phyloP scores from a whole-genome alignment of 1,284 basidiomycete species.

The Salmacisia buchloeana region DNA sequence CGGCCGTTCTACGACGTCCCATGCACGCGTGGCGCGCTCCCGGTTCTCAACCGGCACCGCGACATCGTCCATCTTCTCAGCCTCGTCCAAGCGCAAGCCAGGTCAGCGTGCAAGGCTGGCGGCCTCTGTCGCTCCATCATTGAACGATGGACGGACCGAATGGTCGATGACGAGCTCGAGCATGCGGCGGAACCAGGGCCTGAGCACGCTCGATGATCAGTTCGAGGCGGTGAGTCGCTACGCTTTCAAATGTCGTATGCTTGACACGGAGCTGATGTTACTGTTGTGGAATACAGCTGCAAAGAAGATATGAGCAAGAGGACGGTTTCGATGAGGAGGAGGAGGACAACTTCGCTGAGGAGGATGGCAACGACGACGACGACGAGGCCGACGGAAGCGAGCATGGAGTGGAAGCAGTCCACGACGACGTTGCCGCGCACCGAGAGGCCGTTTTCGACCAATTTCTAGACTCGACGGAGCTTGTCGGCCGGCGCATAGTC shows the following conservation, averaged over 20 bases:
- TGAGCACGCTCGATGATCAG: slow-evolving; percentile 81
- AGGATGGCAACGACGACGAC: slow-evolving; percentile 63
- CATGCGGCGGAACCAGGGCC: slow-evolving; percentile 84
- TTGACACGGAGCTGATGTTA: neutral
- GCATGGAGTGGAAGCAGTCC: slow-evolving; percentile 60
- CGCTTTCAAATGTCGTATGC: too few relatives aligned
- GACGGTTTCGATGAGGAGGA: slow-evolving; percentile 69
- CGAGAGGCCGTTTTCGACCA: slow-evolving; percentile 78
- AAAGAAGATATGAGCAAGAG: slow-evolving; percentile 49
- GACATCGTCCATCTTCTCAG: slow-evolving; percentile 6
- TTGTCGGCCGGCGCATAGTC: neutral
- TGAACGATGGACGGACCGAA: slow-evolving; percentile 26
- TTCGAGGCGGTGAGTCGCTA: slow-evolving; percentile 77
- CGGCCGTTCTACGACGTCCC: slow-evolving; percentile 24
- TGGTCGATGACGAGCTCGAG: slow-evolving; percentile 83
- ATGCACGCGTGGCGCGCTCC: slow-evolving; percentile 28
- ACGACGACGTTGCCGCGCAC: slow-evolving; percentile 66
- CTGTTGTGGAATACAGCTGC: too few relatives aligned
- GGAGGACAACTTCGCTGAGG: slow-evolving; percentile 64
- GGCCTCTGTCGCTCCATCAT: neutral
- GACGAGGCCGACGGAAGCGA: slow-evolving; percentile 61
- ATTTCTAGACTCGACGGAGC: slow-evolving; percentile 59
- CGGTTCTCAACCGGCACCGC: neutral
- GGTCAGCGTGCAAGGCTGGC: slow-evolving; percentile 1
- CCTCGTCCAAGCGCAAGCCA: slow-evolving; percentile 3